Base-by-base conservation (phyloP, 2,329 filamentous ascomycete genomes). In the Macrophomina tecta region DNA sequence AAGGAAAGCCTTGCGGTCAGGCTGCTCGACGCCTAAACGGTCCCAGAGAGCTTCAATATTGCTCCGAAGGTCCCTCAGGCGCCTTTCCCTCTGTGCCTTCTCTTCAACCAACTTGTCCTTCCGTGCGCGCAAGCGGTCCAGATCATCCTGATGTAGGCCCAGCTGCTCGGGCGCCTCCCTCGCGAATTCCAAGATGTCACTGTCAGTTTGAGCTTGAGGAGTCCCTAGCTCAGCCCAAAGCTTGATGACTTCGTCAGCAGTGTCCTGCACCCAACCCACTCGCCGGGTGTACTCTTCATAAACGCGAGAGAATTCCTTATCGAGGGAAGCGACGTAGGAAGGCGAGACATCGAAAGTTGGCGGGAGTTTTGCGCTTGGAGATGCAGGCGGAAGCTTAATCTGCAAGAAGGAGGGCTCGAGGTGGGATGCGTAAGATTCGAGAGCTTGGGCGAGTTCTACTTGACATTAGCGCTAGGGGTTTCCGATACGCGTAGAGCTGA, bases 201-300 rank as follows among this genome's bases (percentile, higher is more conserved):
- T 86, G 75, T 99, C 95, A 16, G 94, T 96, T 77, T 98, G 94
- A 34, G 91, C 92, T 76, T 97, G 94, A 0, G 95, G 94, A 1
- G 92, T 97, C 51, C 95, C 95, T 9, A 99, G 87, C 78, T 99
- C 95, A 0, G 92, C 94, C 94, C 95, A 99, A 0, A 99, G 86
- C 72, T 93, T 91, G 73, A 99, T 95, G 68, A 97, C 94, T 69
- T 95, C 89, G 73, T 97, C 91, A 48, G 89, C 89, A 3, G 92
- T 80, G 23, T 88, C 81, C 78, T 92, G 89, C 14, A 98, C 93
- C 0, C 87, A 88, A 36, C 86, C 86, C 52, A 97, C 85, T 56
- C 95, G 91, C 71, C 89, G 91, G 51, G 90, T 93, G 80, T 98
- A 99, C 81, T 99, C 96, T 74, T 98, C 93, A 79, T 98, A 98